Evolutionary conservation across 176 grass and related monocot genomes (phyloP), one percentile per base, ranked within the genome.

Genomic region (Bolboschoenus planiculmis): DNA sequence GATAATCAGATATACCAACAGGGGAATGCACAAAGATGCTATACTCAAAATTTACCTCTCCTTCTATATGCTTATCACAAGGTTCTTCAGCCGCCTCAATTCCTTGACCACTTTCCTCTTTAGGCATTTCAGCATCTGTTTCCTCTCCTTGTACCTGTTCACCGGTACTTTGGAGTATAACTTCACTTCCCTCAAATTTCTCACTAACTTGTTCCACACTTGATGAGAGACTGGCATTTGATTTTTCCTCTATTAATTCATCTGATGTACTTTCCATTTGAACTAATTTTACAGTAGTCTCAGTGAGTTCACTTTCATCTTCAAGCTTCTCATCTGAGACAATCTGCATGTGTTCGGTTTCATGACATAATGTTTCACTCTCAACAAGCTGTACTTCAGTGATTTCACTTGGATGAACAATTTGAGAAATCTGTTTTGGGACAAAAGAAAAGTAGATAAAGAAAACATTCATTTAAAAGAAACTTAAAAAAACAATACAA

Each of bases 21-120:
- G 15, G 36, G 16, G 63, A 37, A 36, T 67, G 34, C 16, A 37
- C 63, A 64, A 29, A 64, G 13, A 64, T 64, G 3, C 7, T 67
- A 67, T n/a, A 36, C 15, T 34, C 15, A 70, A 70, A 66, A 5
- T 70, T n/a, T 68, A 68, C 64, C 64, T 68, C 64, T 34, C 30
- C 62, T 71, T 43, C 66, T 71, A 23, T 71, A 40, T 21, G 37
- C 83, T 84, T 60, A 20, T 84, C 66, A 77, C 13, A 74, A 46
- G 51, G 51, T 3, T 11, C 56, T 46, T 47, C 67, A 76, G 55
- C 44, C 5, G 10, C 59, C 15, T 46, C 60, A 34, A 54, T 65
- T 65, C 31, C 42, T 65, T 35, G 40, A 65, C 64, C 7, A 14
- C 9, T 50, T 50, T 65, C 21, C 31, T 83, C 80, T 68, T 50